Evolutionary conservation across 208 protist genomes (phyloP).

Genomic region (Trypanosoma avium): DNA sequence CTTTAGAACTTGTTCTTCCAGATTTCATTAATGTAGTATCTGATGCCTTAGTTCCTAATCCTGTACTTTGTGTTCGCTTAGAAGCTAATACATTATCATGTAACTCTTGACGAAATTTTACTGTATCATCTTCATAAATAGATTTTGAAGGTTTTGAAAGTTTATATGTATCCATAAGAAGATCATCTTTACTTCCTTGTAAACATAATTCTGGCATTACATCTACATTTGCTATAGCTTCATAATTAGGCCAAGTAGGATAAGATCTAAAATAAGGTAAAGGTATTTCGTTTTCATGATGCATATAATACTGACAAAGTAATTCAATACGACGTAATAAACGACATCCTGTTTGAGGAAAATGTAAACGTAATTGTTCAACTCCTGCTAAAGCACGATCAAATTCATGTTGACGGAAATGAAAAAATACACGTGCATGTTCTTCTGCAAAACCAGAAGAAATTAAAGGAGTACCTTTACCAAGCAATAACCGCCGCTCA

Average conservation of each 20-base stretch:
- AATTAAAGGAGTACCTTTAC: conserved; percentile 9
- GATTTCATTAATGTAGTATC: neutral
- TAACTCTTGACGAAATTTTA: conserved; percentile 71
- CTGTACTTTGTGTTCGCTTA: conserved; percentile 1
- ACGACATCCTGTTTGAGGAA: conserved; percentile 15
- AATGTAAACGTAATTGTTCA: conserved; percentile 26
- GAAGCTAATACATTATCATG: conserved; percentile 53
- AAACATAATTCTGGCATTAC: neutral
- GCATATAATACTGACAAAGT: conserved; percentile 60
- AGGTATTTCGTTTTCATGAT: conserved; percentile 36
- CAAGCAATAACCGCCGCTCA: conserved; percentile 7
- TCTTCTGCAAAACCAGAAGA: conserved; percentile 48
- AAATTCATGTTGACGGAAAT: conserved; percentile 82
- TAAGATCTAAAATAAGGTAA: conserved; percentile 61
- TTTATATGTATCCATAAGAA: conserved; percentile 19
- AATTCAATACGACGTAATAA: conserved; percentile 62
- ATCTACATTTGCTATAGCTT: conserved; percentile 31
- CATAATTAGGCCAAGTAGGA: conserved; percentile 76
- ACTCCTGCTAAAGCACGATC: conserved; percentile 40
- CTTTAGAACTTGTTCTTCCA: neutral
- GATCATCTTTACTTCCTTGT: neutral
- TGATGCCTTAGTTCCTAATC: neutral
- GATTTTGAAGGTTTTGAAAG: conserved; percentile 16
- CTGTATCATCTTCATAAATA: conserved; percentile 43
- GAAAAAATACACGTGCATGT: conserved; percentile 70